Evolutionary conservation across 768 basidiomycete genomes (phyloP), one percentile per base, ranked within the genome.

Genomic region (Termitomyces sp.): DNA sequence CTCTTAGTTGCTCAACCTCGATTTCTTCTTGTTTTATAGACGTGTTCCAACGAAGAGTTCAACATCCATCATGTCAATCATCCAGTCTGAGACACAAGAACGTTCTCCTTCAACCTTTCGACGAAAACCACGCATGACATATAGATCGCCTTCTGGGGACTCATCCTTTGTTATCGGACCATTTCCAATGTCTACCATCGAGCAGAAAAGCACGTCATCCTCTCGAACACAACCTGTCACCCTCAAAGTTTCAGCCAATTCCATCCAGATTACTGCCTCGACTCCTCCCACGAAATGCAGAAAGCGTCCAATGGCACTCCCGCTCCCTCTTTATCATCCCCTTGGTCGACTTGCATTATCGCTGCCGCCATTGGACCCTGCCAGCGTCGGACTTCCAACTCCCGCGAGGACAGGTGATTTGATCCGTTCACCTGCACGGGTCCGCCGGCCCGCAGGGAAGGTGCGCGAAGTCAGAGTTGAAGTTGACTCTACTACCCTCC

Each of bases 291-390:
- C 31, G 24, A 62, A 60, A 29, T 63, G 65, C 20, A 58, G 65
- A 37, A 61, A 65, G 58, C 64, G 66, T 58, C 64, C 69, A 54
- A 70, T 73, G 62, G 65, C 62, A 8, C 73, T 78, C 5, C 73
- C 78, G 28, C 74, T 88, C 39, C 85, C 87, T 22, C 70, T 89
- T 46, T 88, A 88, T 65, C 87, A 88, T 65, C 87, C 87, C 28
- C 71, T 83, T 33, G 86, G 86, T 3, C 68, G 70, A 10, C 75
- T 88, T 39, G 86, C 87, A 39, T 76, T 81, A 65, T 87, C 87
- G 7, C 77, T 87, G 55, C 86, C 86, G 4, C 81, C 81, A 55
- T 77, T 88, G 49, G 82, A 86, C 66, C 81, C 86, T 8, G 70
- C 75, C 18, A 65, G 69, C 33, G 80, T 84, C 65, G 86, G 86